Evolutionary conservation across 495 filamentous ascomycete genomes (phyloP).

Genomic region (Chaetomium tenue): DNA sequence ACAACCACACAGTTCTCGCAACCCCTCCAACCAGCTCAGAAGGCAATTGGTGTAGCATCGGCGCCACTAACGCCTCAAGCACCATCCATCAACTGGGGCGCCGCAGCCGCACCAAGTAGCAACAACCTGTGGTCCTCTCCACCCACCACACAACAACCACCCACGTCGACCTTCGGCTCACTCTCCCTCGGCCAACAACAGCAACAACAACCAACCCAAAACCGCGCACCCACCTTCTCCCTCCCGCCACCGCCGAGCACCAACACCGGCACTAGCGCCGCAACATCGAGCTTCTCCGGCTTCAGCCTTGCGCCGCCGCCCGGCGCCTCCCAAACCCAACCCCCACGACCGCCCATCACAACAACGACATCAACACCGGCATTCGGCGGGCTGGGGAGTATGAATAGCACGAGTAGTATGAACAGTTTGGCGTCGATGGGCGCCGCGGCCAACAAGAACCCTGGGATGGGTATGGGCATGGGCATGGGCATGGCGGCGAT

Average conservation of each 20-base stretch:
- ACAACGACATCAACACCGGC: slow-evolving; percentile 10
- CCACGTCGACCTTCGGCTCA: slow-evolving; percentile 28
- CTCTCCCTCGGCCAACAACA: slow-evolving; percentile 39
- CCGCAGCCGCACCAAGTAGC: slow-evolving; percentile 22
- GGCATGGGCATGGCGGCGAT: slow-evolving; percentile 4
- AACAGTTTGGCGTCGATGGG: slow-evolving; percentile 16
- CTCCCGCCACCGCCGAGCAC: slow-evolving; percentile 47
- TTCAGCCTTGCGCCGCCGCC: slow-evolving; percentile 48
- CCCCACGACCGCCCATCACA: slow-evolving; percentile 3
- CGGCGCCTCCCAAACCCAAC: slow-evolving; percentile 15
- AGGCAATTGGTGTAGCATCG: slow-evolving; percentile 7
- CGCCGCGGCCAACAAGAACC: slow-evolving; percentile 3
- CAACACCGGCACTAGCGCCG: neutral
- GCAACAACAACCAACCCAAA: slow-evolving; percentile 18
- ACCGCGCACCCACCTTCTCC: slow-evolving; percentile 44
- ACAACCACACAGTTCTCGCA: slow-evolving; percentile 55
- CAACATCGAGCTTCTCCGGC: slow-evolving; percentile 25
- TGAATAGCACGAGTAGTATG: slow-evolving; percentile 18
- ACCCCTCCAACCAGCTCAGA: slow-evolving; percentile 43
- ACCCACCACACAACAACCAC: slow-evolving; percentile 26
- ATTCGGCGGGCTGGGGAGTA: slow-evolving; percentile 18
- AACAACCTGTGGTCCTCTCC: slow-evolving; percentile 42
- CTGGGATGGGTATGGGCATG: slow-evolving; percentile 30
- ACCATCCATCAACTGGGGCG: slow-evolving; percentile 40
- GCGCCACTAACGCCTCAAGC: slow-evolving; percentile 17